Evolutionary conservation across 257 asterid species (phyloP).

Genomic region (Fraxinus cuspidata): DNA sequence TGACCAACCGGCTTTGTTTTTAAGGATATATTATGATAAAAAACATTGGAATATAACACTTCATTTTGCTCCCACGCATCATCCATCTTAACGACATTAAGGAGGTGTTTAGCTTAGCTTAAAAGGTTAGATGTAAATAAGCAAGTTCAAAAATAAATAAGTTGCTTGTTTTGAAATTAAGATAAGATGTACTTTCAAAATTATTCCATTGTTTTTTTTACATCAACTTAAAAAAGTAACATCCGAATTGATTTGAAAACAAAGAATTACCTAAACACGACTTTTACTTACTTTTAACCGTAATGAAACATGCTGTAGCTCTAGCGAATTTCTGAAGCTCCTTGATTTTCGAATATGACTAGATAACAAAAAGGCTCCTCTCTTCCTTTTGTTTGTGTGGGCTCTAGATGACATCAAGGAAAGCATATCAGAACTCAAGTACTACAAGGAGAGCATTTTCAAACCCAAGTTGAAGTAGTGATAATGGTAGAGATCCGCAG

Average conservation of each 20-base stretch:
- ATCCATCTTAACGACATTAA: not conserved
- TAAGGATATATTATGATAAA: not conserved
- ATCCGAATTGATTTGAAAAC: too few relatives aligned
- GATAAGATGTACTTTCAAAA: not conserved
- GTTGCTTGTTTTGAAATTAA: not conserved
- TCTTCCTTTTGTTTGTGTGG: too few relatives aligned
- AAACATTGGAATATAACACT: not conserved
- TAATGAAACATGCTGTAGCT: not conserved
- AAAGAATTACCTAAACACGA: too few relatives aligned
- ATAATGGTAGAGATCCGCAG: constrained; percentile 16
- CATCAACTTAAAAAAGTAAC: too few relatives aligned
- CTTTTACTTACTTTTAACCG: not conserved
- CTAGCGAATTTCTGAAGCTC: not conserved
- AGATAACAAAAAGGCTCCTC: constrained; percentile 79
- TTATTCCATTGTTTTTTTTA: too few relatives aligned
- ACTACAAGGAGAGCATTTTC: constrained; percentile 75
- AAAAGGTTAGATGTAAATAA: not conserved
- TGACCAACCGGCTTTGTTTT: not conserved
- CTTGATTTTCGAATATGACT: not conserved
- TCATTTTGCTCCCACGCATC: not conserved
- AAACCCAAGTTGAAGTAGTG: constrained; percentile 54
- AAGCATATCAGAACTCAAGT: constrained; percentile 82
- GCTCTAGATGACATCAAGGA: constrained; percentile 94
- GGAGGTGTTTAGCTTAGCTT: not conserved
- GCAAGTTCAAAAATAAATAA: not conserved